These are phyloP conservation scores for Teratosphaeriaceae sp. DNA, from an alignment of 2,329 filamentous ascomycete genomes.

Conservation along the genomic window DNA sequence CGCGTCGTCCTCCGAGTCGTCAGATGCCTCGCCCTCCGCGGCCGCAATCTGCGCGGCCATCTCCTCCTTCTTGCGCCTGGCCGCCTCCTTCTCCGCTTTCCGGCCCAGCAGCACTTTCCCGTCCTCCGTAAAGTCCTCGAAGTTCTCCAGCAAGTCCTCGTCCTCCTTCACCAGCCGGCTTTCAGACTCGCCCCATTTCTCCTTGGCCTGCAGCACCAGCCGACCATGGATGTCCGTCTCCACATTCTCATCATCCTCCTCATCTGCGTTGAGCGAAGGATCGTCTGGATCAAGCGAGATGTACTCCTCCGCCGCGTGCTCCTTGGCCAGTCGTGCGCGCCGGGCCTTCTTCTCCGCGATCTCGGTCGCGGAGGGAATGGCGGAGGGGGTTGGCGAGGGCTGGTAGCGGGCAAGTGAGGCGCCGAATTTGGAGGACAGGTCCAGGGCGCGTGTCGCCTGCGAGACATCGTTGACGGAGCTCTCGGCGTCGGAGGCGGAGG, in stretches of 20 bases:
- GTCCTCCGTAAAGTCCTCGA: conserved; percentile 71
- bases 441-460: conserved; percentile 36
- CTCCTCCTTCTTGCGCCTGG: conserved; percentile 55
- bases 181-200: conserved; percentile 34
- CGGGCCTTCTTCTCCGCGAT: conserved; percentile 89
- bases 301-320: conserved; percentile 52
- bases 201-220: conserved; percentile 34
- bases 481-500: conserved; percentile 20
- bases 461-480: conserved; percentile 38
- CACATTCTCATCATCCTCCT: conserved; percentile 36
- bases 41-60: conserved; percentile 79
- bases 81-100: conserved; percentile 67
- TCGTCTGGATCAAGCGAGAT: conserved; percentile 58
- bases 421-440: conserved; percentile 53
- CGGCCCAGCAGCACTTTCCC: conserved; percentile 70
- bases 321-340: conserved; percentile 69
- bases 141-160: conserved; percentile 88
- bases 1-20: conserved; percentile 52
- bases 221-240: conserved; percentile 35
- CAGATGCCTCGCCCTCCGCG: conserved; percentile 45
- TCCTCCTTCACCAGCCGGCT: conserved; percentile 76
- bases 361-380: conserved; percentile 74
- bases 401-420: conserved; percentile 31
- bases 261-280: conserved; percentile 33
- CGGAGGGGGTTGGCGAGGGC: conserved; percentile 25